Conservation (phyloP, 176 grass and related monocot genomes). For the Themeda triandra region DNA sequence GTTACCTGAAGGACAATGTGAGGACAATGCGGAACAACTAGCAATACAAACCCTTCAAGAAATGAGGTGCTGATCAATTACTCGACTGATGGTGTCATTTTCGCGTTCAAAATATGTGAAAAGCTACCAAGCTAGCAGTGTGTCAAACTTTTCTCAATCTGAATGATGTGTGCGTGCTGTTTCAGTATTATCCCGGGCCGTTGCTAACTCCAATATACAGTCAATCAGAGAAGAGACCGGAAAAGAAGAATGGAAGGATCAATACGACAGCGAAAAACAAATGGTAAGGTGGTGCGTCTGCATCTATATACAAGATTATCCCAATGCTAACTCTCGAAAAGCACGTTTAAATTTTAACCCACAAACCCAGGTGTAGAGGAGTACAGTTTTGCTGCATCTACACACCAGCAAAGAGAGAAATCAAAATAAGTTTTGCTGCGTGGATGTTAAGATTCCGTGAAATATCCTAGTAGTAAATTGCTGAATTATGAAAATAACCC, state of each 20-base stretch:
- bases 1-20: too few relatives aligned
- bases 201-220: not conserved
- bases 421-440: too few relatives aligned
- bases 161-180: not conserved
- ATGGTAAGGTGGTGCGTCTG: not conserved
- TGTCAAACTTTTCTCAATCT: not conserved
- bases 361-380: too few relatives aligned
- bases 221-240: not conserved
- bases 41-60: too few relatives aligned
- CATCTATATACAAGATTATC: not conserved
- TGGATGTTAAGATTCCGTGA: too few relatives aligned
- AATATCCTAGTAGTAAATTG: too few relatives aligned
- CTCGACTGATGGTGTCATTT: not conserved
- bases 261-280: not conserved
- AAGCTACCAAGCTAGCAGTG: too few relatives aligned
- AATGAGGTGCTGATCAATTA: not conserved
- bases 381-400: too few relatives aligned
- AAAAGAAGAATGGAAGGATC: not conserved
- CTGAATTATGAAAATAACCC: too few relatives aligned
- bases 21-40: too few relatives aligned
- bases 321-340: not conserved
- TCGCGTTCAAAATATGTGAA: not conserved
- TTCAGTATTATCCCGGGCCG: not conserved
- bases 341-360: not conserved
- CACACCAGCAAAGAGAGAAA: too few relatives aligned